phyloP scores from a whole-genome alignment of 345 rosid genomes.

The Passiflora organensis region DNA sequence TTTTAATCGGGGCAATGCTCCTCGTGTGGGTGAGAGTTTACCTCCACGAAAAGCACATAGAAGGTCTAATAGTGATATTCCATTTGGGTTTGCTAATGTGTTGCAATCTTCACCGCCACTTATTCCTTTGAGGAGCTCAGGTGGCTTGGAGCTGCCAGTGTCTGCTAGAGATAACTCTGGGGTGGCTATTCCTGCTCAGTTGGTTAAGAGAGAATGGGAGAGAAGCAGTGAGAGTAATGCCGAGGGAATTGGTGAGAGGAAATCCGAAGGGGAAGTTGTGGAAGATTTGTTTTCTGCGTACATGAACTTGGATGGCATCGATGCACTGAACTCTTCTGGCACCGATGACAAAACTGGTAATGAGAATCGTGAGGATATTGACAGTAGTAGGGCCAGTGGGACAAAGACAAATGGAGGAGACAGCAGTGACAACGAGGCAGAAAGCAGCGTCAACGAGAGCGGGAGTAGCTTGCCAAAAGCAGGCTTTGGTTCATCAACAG shows the following conservation, averaged over 20 bases:
- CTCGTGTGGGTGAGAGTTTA: slow-evolving; percentile 51
- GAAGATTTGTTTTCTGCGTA: slow-evolving; percentile 92
- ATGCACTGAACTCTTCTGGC: slow-evolving; percentile 68
- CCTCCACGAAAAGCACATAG: slow-evolving; percentile 84
- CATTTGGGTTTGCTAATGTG: slow-evolving; percentile 53
- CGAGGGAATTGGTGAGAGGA: slow-evolving; percentile 74
- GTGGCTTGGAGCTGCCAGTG: slow-evolving; percentile 42
- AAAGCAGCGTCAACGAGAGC: slow-evolving; percentile 76
- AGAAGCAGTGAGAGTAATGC: slow-evolving; percentile 34
- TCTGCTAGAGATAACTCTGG: slow-evolving; percentile 42
- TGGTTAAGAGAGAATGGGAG: slow-evolving; percentile 60
- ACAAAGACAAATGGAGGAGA: slow-evolving; percentile 78
- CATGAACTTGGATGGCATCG: slow-evolving; percentile 91
- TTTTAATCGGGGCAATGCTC: slow-evolving; percentile 40
- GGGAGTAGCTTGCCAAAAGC: slow-evolving; percentile 34
- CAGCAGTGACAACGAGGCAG: slow-evolving; percentile 90
- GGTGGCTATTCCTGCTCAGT: slow-evolving; percentile 36
- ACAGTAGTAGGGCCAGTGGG: slow-evolving; percentile 84
- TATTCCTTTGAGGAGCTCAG: slow-evolving; percentile 44
- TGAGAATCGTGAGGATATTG: slow-evolving; percentile 77
- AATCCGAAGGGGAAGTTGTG: slow-evolving; percentile 68
- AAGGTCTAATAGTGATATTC: slow-evolving; percentile 84
- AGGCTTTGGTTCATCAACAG: slow-evolving; percentile 39
- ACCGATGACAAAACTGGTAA: slow-evolving; percentile 65
- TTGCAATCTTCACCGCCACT: slow-evolving; percentile 58